These are phyloP conservation scores for Globisporangium recalcitrans DNA, from an alignment of 352 stramenopile species.

Conservation along the genomic window DNA sequence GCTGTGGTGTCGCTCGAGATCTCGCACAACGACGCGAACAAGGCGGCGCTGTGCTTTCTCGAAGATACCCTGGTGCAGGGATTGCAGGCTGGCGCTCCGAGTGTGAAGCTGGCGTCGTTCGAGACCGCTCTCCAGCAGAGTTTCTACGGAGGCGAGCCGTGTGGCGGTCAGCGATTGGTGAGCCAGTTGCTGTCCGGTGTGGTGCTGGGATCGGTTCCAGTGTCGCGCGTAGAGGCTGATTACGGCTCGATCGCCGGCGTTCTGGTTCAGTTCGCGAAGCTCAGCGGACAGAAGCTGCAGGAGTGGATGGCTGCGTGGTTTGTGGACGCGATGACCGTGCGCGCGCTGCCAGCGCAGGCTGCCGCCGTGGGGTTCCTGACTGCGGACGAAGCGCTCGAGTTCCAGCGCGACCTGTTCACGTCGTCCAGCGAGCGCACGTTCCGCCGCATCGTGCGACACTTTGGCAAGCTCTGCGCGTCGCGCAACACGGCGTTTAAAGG, in stretches of 20 bases:
- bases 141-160: conserved; percentile 15
- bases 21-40: conserved; percentile 93
- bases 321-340: conserved; percentile 30
- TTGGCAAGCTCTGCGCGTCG: conserved; percentile 76
- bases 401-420: conserved; percentile 64
- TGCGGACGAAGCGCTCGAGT: conserved; percentile 46
- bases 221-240: conserved; percentile 70
- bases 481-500: conserved; percentile 52
- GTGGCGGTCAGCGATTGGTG: conserved; percentile 48
- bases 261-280: conserved; percentile 63
- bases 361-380: conserved; percentile 55
- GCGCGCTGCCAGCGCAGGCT: conserved; percentile 19
- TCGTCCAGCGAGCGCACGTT: conserved; percentile 65
- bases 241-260: conserved; percentile 73
- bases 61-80: conserved; percentile 47
- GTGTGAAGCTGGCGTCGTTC: conserved; percentile 13
- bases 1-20: conserved; percentile 85
- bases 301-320: conserved; percentile 70
- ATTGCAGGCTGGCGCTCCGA: conserved; percentile 17
- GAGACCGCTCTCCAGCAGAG: conserved; percentile 23
- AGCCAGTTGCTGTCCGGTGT: conserved; percentile 56
- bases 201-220: conserved; percentile 53
- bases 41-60: conserved; percentile 91
- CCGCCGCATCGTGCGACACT: conserved; percentile 68
- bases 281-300: conserved; percentile 50